phyloP scores from a whole-genome alignment of 805 yeast genomes.

The Candida broadrunensis region DNA sequence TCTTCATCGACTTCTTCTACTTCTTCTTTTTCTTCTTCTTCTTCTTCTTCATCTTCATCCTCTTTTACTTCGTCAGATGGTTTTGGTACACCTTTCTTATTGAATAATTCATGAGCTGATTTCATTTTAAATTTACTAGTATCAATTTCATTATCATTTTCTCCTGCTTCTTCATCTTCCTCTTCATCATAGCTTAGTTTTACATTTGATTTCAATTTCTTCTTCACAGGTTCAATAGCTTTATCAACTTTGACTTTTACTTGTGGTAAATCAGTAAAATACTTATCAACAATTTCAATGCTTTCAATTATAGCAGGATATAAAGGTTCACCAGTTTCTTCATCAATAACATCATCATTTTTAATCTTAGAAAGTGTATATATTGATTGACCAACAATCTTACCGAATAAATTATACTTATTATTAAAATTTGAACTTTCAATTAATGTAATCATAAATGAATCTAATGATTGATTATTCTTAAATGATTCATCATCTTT shows the following conservation, averaged over 20 bases:
- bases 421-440: conserved; percentile 37
- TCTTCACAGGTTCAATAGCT: conserved; percentile 8
- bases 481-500: conserved; percentile 21
- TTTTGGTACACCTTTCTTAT: background rate
- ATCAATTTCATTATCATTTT: conserved; percentile 1
- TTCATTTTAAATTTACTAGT: conserved; percentile 28
- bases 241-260: background rate
- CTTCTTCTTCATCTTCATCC: background rate
- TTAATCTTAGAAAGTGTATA: conserved; percentile 50
- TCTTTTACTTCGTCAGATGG: background rate
- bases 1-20: background rate
- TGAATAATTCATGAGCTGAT: conserved; percentile 37
- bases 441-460: conserved; percentile 18
- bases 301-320: conserved; percentile 48
- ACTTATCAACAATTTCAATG: conserved; percentile 44
- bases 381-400: conserved; percentile 52
- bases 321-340: conserved; percentile 35
- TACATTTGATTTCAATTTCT: conserved; percentile 15
- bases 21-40: background rate
- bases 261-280: conserved; percentile 42
- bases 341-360: conserved; percentile 41
- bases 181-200: conserved; percentile 26
- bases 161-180: conserved; percentile 35
- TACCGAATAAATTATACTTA: conserved; percentile 51
- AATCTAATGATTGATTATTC: conserved; percentile 20